Base-by-base conservation (phyloP, 345 rosid genomes). In the Physaria fendleri region DNA sequence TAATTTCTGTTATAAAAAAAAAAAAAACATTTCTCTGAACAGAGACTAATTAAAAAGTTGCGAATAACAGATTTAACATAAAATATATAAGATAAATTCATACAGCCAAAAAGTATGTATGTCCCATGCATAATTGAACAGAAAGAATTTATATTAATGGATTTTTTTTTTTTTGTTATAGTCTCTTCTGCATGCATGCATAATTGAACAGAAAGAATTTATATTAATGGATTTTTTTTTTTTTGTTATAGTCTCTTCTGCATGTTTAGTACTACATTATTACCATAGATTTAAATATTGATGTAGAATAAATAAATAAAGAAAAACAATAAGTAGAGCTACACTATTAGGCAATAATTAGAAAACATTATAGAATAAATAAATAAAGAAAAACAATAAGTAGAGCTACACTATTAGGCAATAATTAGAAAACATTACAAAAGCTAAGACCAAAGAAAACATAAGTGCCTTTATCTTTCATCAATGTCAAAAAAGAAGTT, bases 101-200 rank as follows among this genome's bases (percentile, higher is more conserved):
- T 57, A 57, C 33, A 6, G 51, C 41, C 66, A 59, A 68, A 68
- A 68, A 68, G 66, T 20, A 4, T 17, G 66, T 59, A 68, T 68
- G 66, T 68, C 72, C 66, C 66, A 59, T 68, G 61, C 72, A 68
- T 68, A 59, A 68, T 68, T 68, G 72, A 68, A 51, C 55, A 51
- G 35, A 68, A 59, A 68, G 55, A 68, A 51, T 59, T 51, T 24
- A 51, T 24, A 59, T 32, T 67, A 28, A n/a, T 59, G 41, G n/a
- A n/a, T n/a, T n/a, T n/a, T n/a, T n/a, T 41, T 24, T 30, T 24
- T 42, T 8, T 50, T 52, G 72, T 59, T 68, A 61, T n/a, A n/a
- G n/a, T n/a, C n/a, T 59, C 51, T 42, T 68, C 25, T 68, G 32
- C 24, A 68, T 59, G 71, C 66, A 59, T 68, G 61, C 72, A 68